Percentiles rank a stretch among this genome's conserved stretches.
Evolutionary conservation across 2,329 filamentous ascomycete genomes (phyloP).

Genomic region (Ploettnerulaceae sp.): DNA sequence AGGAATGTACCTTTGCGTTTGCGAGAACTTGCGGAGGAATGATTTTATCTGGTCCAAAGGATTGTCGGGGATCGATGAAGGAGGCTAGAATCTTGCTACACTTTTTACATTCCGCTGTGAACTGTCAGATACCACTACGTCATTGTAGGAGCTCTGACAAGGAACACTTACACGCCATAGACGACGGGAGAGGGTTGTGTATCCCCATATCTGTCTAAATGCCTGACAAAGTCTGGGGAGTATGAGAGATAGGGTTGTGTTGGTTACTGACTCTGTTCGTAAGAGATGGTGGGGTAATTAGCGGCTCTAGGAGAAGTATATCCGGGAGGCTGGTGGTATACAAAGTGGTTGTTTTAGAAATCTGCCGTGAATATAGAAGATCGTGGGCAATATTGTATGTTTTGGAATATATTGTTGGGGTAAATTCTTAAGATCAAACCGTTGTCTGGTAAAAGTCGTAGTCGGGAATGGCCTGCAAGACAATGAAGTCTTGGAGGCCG

Average conservation of each 20-base stretch:
- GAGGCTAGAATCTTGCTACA: slow-evolving; percentile 92
- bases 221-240: not conserved
- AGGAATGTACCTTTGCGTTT: slow-evolving; percentile 70
- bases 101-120: slow-evolving; percentile 90
- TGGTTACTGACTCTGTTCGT: slow-evolving; percentile 5
- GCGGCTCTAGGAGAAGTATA: slow-evolving; percentile 3
- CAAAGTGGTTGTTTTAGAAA: not conserved
- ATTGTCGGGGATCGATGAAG: slow-evolving; percentile 88
- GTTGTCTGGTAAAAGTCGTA: no score
- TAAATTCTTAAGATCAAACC: no score
- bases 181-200: slow-evolving; percentile 62
- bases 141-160: not conserved
- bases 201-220: slow-evolving; percentile 47
- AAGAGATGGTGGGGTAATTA: slow-evolving; percentile 9
- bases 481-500: no score
- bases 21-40: slow-evolving; percentile 87
- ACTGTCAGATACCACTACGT: slow-evolving; percentile 11
- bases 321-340: slow-evolving; percentile 1
- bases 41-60: slow-evolving; percentile 94
- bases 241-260: slow-evolving; percentile 4
- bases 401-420: no score
- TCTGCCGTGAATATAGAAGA: slow-evolving; percentile 3
- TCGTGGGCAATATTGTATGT: not conserved
- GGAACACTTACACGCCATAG: slow-evolving; percentile 58
- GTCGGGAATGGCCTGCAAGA: no score